phyloP scores from a whole-genome alignment of 805 yeast species.

The Citeromyces nyonsensis region DNA sequence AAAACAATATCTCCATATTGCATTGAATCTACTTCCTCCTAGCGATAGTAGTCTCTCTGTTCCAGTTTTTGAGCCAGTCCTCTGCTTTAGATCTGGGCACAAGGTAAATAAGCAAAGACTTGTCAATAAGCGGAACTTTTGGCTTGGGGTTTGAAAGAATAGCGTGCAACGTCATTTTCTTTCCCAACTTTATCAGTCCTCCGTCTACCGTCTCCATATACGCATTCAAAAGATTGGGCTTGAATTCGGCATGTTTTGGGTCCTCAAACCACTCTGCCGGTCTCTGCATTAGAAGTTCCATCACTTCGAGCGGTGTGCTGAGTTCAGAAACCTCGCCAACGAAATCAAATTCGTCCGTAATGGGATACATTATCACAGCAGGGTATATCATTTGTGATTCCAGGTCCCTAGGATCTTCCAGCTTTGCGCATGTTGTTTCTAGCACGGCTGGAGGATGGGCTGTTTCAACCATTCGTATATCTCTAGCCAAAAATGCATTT shows the following conservation, averaged over 20 bases:
- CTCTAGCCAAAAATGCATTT: constrained; percentile 48
- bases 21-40: constrained; percentile 19
- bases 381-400: constrained; percentile 78
- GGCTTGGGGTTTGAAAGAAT: constrained; percentile 50
- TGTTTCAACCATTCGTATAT: constrained; percentile 31
- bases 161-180: constrained; percentile 48
- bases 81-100: constrained; percentile 61
- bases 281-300: constrained; percentile 45
- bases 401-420: constrained; percentile 51
- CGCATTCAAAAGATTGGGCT: constrained; percentile 43
- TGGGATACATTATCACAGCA: constrained; percentile 67
- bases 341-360: constrained; percentile 72
- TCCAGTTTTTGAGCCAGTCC: constrained; percentile 57
- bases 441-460: constrained; percentile 40
- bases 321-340: constrained; percentile 64
- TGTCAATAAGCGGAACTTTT: constrained; percentile 64
- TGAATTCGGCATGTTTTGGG: constrained; percentile 46
- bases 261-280: constrained; percentile 57
- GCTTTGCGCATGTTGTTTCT: constrained; percentile 30
- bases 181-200: constrained; percentile 77
- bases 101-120: constrained; percentile 52
- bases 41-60: constrained; percentile 38
- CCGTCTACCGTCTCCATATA: constrained; percentile 76
- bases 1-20: not conserved
- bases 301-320: constrained; percentile 45